Percentiles rank a stretch among this genome's conserved stretches.
These are phyloP conservation scores for Hypoxylon rickii DNA, from an alignment of 495 filamentous ascomycete genomes.

Conservation along the genomic window DNA sequence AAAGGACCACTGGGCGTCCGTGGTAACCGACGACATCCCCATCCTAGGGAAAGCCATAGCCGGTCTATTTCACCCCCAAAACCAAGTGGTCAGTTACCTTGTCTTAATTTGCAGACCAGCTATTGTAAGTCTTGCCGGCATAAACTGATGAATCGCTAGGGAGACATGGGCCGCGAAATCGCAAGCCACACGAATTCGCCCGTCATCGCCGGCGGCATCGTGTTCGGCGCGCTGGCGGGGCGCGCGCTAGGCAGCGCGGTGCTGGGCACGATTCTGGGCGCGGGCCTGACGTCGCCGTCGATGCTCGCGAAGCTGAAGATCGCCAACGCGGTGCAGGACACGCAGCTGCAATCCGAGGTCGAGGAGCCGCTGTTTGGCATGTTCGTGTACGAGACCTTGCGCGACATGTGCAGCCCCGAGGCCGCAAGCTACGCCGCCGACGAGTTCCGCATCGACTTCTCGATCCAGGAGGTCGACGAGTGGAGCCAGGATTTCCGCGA, in stretches of 20 bases:
- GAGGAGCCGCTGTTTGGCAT: conserved; percentile 15
- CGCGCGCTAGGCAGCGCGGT: conserved; percentile 15
- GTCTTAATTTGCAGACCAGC: background rate
- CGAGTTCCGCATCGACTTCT: conserved; percentile 1
- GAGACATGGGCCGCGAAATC: conserved; percentile 17
- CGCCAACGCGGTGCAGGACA: conserved; percentile 8
- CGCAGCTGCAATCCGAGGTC: conserved; percentile 5
- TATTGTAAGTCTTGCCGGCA: no score
- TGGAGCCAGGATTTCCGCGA: conserved; percentile 14
- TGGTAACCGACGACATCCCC: conserved; percentile 17
- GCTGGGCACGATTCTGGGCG: conserved; percentile 18
- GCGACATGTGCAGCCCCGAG: conserved; percentile 9
- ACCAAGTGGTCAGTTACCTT: conserved; percentile 11
- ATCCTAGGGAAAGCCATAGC: conserved; percentile 17
- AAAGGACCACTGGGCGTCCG: conserved; percentile 12
- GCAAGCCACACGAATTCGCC: conserved; percentile 18
- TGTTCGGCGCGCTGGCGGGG: conserved; percentile 20
- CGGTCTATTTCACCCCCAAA: background rate
- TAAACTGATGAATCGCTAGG: no score
- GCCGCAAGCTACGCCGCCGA: conserved; percentile 4
- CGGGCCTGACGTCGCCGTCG: conserved; percentile 3
- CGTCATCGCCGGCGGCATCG: conserved; percentile 7
- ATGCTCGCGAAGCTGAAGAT: conserved; percentile 10
- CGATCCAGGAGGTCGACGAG: conserved; percentile 5
- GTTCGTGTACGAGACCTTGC: conserved; percentile 12